phyloP scores from a whole-genome alignment of 192 early-diverging fungal species.

The Podila epigama region DNA sequence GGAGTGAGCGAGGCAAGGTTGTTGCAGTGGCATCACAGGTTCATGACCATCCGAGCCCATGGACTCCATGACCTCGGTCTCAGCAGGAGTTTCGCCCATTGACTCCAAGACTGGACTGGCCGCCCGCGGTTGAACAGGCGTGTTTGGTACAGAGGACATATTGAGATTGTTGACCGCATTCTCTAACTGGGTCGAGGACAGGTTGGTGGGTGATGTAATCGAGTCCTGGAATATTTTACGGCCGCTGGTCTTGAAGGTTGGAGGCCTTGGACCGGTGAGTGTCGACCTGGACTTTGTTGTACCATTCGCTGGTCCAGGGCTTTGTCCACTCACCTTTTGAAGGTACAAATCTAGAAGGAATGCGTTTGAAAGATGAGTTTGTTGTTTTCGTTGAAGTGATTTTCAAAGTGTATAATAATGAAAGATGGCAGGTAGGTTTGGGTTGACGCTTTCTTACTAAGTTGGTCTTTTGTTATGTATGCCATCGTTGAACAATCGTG shows the following conservation, averaged over 20 bases:
- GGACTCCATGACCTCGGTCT: slow-evolving; percentile 30
- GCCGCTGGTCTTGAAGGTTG: slow-evolving; percentile 33
- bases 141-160: slow-evolving; percentile 8
- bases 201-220: slow-evolving; percentile 3
- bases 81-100: slow-evolving; percentile 23
- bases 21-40: background rate
- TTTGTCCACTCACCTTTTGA: slow-evolving; percentile 29
- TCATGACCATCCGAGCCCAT: slow-evolving; percentile 35
- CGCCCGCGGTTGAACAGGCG: background rate
- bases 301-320: slow-evolving; percentile 14
- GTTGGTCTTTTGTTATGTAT: slow-evolving; percentile 3
- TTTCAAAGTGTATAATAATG: no score
- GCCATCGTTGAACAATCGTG: background rate
- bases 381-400: background rate
- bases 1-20: background rate
- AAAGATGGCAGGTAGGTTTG: background rate
- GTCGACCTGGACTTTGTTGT: slow-evolving; percentile 34
- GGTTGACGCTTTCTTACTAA: background rate
- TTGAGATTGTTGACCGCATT: slow-evolving; percentile 25
- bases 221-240: slow-evolving; percentile 30
- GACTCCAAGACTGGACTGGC: slow-evolving; percentile 35
- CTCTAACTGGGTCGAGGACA: slow-evolving; percentile 9
- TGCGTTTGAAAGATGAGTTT: background rate
- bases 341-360: slow-evolving; percentile 26
- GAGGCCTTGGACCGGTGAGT: slow-evolving; percentile 33